phyloP scores from a whole-genome alignment of 257 asterid species.

The Thymus mandschuricus region DNA sequence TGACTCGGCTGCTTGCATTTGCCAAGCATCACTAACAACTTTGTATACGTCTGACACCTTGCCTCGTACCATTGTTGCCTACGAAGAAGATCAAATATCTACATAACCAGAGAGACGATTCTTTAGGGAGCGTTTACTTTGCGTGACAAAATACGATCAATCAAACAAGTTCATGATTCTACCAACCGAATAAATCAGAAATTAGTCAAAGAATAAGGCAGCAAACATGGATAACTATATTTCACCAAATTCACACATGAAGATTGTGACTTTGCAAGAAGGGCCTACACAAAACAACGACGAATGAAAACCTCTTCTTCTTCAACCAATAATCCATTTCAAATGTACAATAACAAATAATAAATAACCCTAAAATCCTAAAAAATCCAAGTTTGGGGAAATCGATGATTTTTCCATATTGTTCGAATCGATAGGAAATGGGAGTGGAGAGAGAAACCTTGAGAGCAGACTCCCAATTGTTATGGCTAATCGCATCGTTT shows the following conservation, averaged over 20 bases:
- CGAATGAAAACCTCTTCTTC: not conserved
- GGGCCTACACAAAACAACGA: not conserved
- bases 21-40: constrained; percentile 87
- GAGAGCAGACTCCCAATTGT: constrained; percentile 85
- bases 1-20: constrained; percentile 78
- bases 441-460: constrained; percentile 53
- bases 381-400: too few species aligned
- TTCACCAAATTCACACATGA: constrained; percentile 10
- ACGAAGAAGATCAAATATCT: constrained; percentile 88
- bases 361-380: not conserved
- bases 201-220: constrained; percentile 23
- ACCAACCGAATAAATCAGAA: too few species aligned
- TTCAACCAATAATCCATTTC: constrained; percentile 8
- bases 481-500: constrained; percentile 60
- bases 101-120: constrained; percentile 19
- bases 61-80: constrained; percentile 89
- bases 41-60: constrained; percentile 69
- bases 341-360: not conserved
- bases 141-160: too few species aligned
- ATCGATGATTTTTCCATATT: too few species aligned
- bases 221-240: constrained; percentile 5
- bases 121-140: too few species aligned
- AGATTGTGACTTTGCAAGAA: not conserved
- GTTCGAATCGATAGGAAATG: not conserved
- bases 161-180: too few species aligned